Evolutionary conservation across 768 basidiomycete genomes (phyloP).

Genomic region (Cystobasidium ongulense): DNA sequence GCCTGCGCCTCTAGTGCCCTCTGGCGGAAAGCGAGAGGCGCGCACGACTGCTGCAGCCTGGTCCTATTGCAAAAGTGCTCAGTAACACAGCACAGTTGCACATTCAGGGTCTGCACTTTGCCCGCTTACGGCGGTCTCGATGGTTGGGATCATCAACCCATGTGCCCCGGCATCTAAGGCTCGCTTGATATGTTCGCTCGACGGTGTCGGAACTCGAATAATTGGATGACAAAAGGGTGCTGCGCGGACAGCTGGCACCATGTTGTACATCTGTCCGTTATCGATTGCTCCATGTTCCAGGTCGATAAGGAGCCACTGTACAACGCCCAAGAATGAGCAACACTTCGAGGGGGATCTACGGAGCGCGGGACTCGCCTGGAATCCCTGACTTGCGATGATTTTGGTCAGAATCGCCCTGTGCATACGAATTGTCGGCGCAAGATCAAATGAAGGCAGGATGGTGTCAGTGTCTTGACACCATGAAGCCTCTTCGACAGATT

Average conservation of each 20-base stretch:
- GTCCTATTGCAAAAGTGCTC: background rate
- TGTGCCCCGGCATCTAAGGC: slow-evolving; percentile 6
- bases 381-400: background rate
- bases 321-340: background rate
- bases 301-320: background rate
- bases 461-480: background rate
- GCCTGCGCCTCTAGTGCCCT: background rate
- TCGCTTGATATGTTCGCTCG: background rate
- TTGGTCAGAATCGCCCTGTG: background rate
- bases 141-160: background rate
- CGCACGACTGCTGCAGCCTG: background rate
- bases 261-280: background rate
- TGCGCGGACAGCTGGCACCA: background rate
- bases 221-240: background rate
- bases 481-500: background rate
- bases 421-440: background rate
- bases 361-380: background rate
- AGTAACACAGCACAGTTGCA: background rate
- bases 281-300: background rate
- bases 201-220: background rate
- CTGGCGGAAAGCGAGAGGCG: background rate
- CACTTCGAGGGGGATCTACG: background rate
- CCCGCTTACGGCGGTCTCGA: background rate
- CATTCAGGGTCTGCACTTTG: background rate
- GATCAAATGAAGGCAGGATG: background rate